These are phyloP conservation scores for Cladosporium sp. DNA, from an alignment of 2,329 filamentous ascomycete species.

Conservation along the genomic window DNA sequence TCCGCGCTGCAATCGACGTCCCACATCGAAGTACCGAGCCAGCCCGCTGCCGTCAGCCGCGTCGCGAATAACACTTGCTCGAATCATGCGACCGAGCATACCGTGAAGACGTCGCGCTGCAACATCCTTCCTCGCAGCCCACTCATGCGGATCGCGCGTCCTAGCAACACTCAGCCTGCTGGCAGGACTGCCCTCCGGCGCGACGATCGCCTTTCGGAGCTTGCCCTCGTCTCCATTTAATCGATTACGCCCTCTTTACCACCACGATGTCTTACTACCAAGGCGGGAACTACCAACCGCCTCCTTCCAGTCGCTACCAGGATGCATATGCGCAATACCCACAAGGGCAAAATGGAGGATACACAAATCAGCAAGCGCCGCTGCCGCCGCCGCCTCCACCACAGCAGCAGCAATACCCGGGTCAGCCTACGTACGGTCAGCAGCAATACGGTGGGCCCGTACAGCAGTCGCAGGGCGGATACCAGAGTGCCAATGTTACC, in stretches of 20 bases:
- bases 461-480: conserved; percentile 20
- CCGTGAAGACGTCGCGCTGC: not conserved
- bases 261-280: conserved; percentile 51
- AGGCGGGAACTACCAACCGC: conserved; percentile 40
- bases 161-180: conserved; percentile 13
- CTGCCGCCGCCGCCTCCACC: conserved; percentile 11
- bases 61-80: not conserved
- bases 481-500: conserved; percentile 13
- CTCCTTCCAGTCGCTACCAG: conserved; percentile 19
- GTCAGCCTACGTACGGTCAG: conserved; percentile 21
- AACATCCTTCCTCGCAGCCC: not conserved
- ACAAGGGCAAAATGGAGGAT: conserved; percentile 22
- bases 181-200: conserved; percentile 13
- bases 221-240: not conserved
- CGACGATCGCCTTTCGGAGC: conserved; percentile 34
- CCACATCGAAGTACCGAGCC: not conserved
- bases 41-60: not conserved
- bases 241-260: not conserved
- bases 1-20: not conserved
- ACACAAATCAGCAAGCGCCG: conserved; percentile 17
- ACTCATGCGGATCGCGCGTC: conserved; percentile 1
- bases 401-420: conserved; percentile 19
- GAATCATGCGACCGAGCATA: conserved; percentile 2
- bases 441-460: conserved; percentile 23
- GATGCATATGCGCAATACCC: conserved; percentile 22